Evolutionary conservation across 257 asterid species (phyloP), one percentile per base, ranked within the genome.

Genomic region (Echium plantagineum): DNA sequence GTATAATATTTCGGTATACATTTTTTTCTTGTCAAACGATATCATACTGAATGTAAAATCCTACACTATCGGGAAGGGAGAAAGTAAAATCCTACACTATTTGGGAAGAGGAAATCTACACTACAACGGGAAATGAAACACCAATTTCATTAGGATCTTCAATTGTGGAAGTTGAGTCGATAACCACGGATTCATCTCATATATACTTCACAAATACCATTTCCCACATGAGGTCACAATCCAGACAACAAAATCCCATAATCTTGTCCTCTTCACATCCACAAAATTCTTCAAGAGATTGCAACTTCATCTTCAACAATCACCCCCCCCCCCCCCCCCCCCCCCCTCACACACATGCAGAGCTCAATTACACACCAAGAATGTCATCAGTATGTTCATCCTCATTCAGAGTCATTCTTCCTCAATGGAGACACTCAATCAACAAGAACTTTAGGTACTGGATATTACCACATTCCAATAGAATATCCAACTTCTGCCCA

Each of bases 351-450:
- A 24, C 26, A 24, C 26, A 24, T 24, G 26, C 26, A n/a, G 21
- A 18, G 19, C 31, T n/a, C 16, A 61, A 49, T 46, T 12, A 46
- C 42, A 47, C 20, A 21, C 17, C 63, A 15, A 55, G 19, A 58
- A 87, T 85, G 96, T 73, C 70, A 28, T 67, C 84, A 56, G 9
- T 78, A 16, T 80, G 81, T 62, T 81, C 90, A 47, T 70, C 89
- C 21, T 72, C 83, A 7, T 74, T 80, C 61, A 69, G 72, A 19
- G 55, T 73, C 58, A 63, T 75, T 63, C 63, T 73, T 22, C 82
- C 85, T 66, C 80, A 70, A 2, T 73, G 82, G 82, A 75, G 77
- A 69, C 78, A 65, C 63, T 68, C 19, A 3, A 26, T 60, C 59
- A 64, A 70, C 62, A 75, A 60, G 13, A 73, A 70, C 67, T 75